Evolutionary conservation across 2,329 filamentous ascomycete species (phyloP).

Genomic region (Fusarium aywerte): DNA sequence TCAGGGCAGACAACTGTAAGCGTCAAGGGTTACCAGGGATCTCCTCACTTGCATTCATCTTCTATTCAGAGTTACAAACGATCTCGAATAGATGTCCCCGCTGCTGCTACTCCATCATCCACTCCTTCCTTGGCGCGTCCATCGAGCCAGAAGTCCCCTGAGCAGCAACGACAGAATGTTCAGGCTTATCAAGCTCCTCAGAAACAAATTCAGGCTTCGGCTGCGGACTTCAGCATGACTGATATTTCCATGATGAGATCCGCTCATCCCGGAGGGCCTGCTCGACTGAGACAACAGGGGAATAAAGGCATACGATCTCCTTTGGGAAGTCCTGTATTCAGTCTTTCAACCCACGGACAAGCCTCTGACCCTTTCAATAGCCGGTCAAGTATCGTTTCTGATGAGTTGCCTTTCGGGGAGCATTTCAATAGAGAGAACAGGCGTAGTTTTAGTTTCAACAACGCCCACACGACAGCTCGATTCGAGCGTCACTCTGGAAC

Average conservation of each 20-base stretch:
- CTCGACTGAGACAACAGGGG: constrained; percentile 4
- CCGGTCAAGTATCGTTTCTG: background rate
- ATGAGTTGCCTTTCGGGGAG: constrained; percentile 9
- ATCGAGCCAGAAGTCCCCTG: background rate
- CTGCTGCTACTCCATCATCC: background rate
- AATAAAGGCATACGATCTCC: background rate
- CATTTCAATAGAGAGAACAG: constrained; percentile 13
- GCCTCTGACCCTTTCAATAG: background rate
- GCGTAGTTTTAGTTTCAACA: background rate
- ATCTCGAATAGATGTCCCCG: background rate
- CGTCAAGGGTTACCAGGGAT: background rate
- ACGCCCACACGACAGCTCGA: constrained; percentile 7
- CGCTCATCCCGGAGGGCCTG: constrained; percentile 2
- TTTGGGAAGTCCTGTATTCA: background rate
- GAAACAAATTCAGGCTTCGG: background rate
- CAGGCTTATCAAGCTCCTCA: background rate
- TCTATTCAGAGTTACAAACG: constrained; percentile 3
- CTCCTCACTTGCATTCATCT: background rate
- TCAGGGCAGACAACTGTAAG: constrained; percentile 13
- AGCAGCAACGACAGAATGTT: background rate
- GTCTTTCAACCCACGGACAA: background rate
- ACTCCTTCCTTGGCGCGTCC: background rate
- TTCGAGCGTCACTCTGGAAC: constrained; percentile 26
- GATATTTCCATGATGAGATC: constrained; percentile 6
- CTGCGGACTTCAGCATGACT: background rate